These are phyloP conservation scores for Mangifera indica DNA, from an alignment of 345 rosid genomes.

Conservation along the genomic window DNA sequence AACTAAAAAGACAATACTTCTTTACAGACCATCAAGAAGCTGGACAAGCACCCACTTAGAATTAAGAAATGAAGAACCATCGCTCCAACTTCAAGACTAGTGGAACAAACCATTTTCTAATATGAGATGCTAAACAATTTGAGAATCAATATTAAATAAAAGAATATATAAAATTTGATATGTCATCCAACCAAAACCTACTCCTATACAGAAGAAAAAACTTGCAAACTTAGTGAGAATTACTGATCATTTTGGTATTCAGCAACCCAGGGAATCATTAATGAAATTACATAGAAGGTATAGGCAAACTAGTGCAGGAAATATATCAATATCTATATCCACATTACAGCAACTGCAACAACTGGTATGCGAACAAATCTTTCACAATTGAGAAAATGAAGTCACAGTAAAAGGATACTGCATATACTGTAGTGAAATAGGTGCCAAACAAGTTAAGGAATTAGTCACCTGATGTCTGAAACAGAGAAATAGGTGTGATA, in stretches of 20 bases:
- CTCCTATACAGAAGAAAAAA: neutral
- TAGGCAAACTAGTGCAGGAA: neutral
- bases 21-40: neutral
- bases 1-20: neutral
- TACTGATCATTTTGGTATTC: neutral
- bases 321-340: neutral
- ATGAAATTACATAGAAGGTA: neutral
- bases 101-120: neutral
- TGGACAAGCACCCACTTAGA: neutral
- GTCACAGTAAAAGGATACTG: neutral
- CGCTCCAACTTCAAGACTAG: neutral
- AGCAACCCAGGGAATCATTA: neutral
- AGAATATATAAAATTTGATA: neutral
- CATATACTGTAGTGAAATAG: neutral
- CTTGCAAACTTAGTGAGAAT: neutral
- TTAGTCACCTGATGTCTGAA: slow-evolving; percentile 82
- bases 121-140: neutral
- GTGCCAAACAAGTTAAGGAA: slow-evolving; percentile 6
- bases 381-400: neutral
- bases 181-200: neutral
- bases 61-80: neutral
- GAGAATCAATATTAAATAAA: neutral
- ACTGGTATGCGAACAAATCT: neutral
- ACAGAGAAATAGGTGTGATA: slow-evolving; percentile 93
- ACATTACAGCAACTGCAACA: neutral